Evolutionary conservation across 2,329 filamentous ascomycete species (phyloP), one percentile per base, ranked within the genome.

Genomic region (Fusarium domesticum): DNA sequence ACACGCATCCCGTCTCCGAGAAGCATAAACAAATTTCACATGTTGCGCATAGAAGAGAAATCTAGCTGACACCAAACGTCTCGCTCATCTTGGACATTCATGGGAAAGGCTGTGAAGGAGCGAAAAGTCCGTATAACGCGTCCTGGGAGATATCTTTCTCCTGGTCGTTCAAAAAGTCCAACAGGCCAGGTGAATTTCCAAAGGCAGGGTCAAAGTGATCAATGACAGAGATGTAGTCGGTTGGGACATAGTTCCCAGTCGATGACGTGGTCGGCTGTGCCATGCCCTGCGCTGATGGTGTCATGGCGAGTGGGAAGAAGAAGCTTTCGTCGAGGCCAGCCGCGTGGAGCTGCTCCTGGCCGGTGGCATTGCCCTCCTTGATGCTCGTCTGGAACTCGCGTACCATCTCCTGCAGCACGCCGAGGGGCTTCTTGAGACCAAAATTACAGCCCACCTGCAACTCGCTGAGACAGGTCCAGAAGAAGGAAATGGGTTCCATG

Each of bases 381-480:
- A 60, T 56, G 25, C 57, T 64, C 8, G 59, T 49, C 37, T 62
- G 56, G 44, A 62, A 60, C 44, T 63, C 60, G 6, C 56, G 57
- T 4, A 65, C 59, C 60, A 67, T 64, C 6, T 67, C 59, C 33
- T 62, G 58, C 0, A 68, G 48, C 20, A 68, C 61, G 3, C 53
- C 53, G 11, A 68, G 51, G 14, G 66, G 66, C 23, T 64, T 65
- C 45, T 64, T 61, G n/a, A 69, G 51, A 17, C 66, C 66, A 43
- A 64, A 62, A 38, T 67, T 65, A 43, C 66, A 67, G 5, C 66
- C 66, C 1, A 58, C 46, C 37, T 67, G 63, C 7, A 67, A 45
- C 19, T 68, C 65, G 20, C 58, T 61, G 28, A 69, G 59, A 20
- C 60, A 64, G 12, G 56, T 63, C 64, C 64, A 69, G 51, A 69